phyloP scores from a whole-genome alignment of 129 eudicot genomes.

The Tagetes patula region DNA sequence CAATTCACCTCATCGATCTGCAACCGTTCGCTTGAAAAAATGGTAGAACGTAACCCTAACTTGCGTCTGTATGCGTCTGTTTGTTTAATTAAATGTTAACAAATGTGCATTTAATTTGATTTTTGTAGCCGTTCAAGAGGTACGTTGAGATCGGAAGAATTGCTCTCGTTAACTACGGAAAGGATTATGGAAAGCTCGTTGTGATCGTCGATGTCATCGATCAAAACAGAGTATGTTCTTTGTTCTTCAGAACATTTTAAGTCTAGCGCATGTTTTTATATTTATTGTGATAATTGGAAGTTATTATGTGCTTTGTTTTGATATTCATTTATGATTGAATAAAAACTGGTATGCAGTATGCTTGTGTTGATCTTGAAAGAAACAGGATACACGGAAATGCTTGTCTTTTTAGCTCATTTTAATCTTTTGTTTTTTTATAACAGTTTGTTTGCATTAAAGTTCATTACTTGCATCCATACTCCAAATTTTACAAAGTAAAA shows the following conservation, averaged over 20 bases:
- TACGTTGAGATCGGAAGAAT: constrained; percentile 24
- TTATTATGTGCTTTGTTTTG: background rate
- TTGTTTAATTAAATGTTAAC: background rate
- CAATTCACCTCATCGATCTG: background rate
- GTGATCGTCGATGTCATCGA: constrained; percentile 27
- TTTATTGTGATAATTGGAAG: background rate
- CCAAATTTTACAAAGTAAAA: too few relatives aligned
- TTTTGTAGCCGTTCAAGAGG: constrained; percentile 19
- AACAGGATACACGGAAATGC: background rate
- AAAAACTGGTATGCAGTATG: background rate
- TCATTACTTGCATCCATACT: too few relatives aligned
- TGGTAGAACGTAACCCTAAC: background rate
- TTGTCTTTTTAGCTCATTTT: background rate
- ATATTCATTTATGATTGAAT: background rate
- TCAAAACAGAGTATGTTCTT: constrained; percentile 16
- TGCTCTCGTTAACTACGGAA: constrained; percentile 17
- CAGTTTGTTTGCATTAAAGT: too few relatives aligned
- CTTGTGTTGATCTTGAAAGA: background rate
- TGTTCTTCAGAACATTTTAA: background rate
- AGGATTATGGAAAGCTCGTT: constrained; percentile 14
- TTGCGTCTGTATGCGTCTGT: background rate
- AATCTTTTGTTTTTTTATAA: too few relatives aligned
- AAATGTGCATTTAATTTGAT: background rate
- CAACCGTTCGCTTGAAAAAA: background rate
- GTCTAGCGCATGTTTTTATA: background rate